Evolutionary conservation across 306 rosid genomes (phyloP).

Genomic region (Rosa rugosa): DNA sequence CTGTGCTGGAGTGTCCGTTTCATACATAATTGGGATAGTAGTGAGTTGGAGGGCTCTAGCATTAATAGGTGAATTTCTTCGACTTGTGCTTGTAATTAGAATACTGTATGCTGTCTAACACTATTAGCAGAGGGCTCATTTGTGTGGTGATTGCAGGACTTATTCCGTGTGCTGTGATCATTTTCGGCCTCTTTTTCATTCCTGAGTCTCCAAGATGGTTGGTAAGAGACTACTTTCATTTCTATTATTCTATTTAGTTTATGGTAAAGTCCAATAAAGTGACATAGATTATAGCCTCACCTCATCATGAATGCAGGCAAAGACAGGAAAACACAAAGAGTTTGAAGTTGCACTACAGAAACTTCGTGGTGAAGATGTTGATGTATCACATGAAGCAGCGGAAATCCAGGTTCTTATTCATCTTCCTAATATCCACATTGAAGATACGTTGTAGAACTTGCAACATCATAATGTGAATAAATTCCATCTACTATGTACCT

Average conservation of each 20-base stretch:
- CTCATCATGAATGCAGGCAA: conserved; percentile 56
- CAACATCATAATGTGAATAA: conserved; percentile 16
- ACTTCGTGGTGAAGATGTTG: conserved; percentile 73
- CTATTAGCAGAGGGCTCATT: conserved; percentile 22
- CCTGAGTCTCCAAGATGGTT: conserved; percentile 99
- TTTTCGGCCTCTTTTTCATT: conserved; percentile 78
- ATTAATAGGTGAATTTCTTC: conserved; percentile 49
- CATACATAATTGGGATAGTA: conserved; percentile 73
- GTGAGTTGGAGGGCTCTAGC: conserved; percentile 80
- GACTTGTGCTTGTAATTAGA: conserved; percentile 12
- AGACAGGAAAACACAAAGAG: conserved; percentile 51
- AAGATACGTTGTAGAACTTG: background rate
- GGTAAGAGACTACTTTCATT: conserved; percentile 40
- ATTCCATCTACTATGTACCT: background rate
- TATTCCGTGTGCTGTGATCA: conserved; percentile 63
- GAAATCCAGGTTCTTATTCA: conserved; percentile 74
- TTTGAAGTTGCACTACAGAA: conserved; percentile 60
- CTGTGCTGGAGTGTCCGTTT: conserved; percentile 53
- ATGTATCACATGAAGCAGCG: conserved; percentile 66
- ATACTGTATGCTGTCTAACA: background rate
- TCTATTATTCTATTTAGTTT: background rate
- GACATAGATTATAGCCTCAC: background rate
- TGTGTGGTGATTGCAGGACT: conserved; percentile 53
- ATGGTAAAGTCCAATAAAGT: background rate
- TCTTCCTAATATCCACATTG: background rate